Base-by-base conservation (phyloP, 192 early-diverging fungal genomes). In the Bifiguratus adelaidae region DNA sequence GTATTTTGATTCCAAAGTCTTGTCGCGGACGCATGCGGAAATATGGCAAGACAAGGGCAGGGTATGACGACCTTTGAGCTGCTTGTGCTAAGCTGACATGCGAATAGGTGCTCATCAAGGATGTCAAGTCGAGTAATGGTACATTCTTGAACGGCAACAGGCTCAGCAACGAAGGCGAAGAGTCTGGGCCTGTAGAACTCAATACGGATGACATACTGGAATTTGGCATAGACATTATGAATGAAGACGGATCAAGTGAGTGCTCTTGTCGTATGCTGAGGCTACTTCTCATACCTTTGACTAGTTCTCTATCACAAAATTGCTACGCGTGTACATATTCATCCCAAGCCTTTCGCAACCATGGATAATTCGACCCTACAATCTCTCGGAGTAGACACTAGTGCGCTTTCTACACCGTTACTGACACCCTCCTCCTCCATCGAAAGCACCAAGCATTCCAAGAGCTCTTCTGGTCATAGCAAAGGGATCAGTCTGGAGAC, bases 1-100 rank as follows among this genome's bases (percentile, higher is more conserved):
- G 0, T 80, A 80, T 37, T 91, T 88, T 69, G 86, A 91, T 53
- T 78, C 83, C 33, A 91, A 89, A 56, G 88, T 91, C 5, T 58
- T 91, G 16, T 80, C 76, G 24, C 63, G 88, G 20, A 66, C 62
- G 21, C 88, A 91, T 55, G 88, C 86, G 19, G 82, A 87, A 36
- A 58, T 91, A 11, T 83, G 74, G 77, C 58, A 55, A 48, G 74
- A 81, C 4, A 50, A 63, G n/a, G 70, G 70, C 18, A 76, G 75
- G 58, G 82, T 88, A 51, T 26, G 55, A 12, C 26, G 47, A 12
- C 21, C 19, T 33, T 53, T 18, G 15, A 16, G 8, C 15, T 7
- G 7, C 7, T 22, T 6, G 21, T 60, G 30, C n/a, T 28, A 3
- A 12, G 13, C 7, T 27, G 7, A 16, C 22, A 9, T 11, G 25